Base-by-base conservation (phyloP, 2,329 filamentous ascomycete genomes). In the Arthrobotrys sinensis region DNA sequence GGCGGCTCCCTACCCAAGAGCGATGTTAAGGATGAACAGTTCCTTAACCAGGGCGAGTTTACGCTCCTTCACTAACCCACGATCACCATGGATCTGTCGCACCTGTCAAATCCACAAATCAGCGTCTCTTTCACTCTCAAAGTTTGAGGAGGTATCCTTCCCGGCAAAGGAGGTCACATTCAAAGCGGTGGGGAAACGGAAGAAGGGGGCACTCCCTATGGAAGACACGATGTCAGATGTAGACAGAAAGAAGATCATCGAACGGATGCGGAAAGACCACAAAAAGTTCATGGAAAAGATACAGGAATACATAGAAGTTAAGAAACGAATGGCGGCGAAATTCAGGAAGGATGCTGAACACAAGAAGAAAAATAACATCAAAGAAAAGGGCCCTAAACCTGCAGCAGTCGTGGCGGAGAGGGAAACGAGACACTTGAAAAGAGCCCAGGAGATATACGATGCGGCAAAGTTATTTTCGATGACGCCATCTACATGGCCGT, bases 61-160 rank as follows among this genome's bases (percentile, higher is more conserved):
- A 8, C 67, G 57, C 19, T n/a, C 36, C 19, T n/a, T 55, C 62
- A 14, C 50, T 12, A 55, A n/a, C 11, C 62, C 53, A 3, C 38
- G 52, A 34, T 32, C 68, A 16, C 67, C 62, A 63, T 78, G 75
- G 75, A 52, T 78, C 28, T 78, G 75, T 32, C 60, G 53, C 16
- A 57, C 62, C 11, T 78, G 75, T 21, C 67, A 62, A 53, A 64
- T 71, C 32, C 66, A 77, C 38, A 40, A 24, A 4, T 71, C 66
- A 8, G 62, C 52, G 2, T 2, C 19, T n/a, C 53, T 53, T 5
- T 50, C 12, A 4, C 5, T 48, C 21, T n/a, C 52, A n/a, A 34
- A 21, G n/a, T 16, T 68, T 3, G 43, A 71, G n/a, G 19, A 68
- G 12, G 53, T 62, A 14, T 24, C 36, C 24, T 78, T 72, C 14